Percentiles rank a stretch among this genome's conserved stretches.
Conservation (phyloP, 1,284 basidiomycete genomes). For the Athelia psychrophila region DNA sequence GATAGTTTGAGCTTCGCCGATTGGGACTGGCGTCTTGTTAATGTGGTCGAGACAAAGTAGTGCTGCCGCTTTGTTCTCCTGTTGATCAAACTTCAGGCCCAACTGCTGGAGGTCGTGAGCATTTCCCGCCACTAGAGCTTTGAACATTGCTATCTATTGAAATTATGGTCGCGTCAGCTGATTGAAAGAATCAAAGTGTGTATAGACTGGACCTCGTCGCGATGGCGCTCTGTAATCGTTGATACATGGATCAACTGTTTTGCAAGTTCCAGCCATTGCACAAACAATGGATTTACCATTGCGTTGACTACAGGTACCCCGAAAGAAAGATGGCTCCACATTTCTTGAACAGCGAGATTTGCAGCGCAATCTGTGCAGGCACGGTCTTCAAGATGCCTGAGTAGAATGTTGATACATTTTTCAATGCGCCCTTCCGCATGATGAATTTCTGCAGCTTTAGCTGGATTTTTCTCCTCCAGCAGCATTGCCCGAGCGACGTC, state of each 20-base stretch:
- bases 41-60: slow-evolving; percentile 41
- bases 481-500: slow-evolving; percentile 47
- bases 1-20: slow-evolving; percentile 11
- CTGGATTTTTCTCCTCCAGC: slow-evolving; percentile 36
- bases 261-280: slow-evolving; percentile 22
- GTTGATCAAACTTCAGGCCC: slow-evolving; percentile 19
- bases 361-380: slow-evolving; percentile 29
- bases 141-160: slow-evolving; percentile 39
- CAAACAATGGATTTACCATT: slow-evolving; percentile 9
- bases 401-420: slow-evolving; percentile 46
- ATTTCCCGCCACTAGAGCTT: slow-evolving; percentile 27
- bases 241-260: slow-evolving; percentile 12
- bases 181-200: neutral
- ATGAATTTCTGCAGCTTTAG: slow-evolving; percentile 59
- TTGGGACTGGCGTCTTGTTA: slow-evolving; percentile 18
- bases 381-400: slow-evolving; percentile 30
- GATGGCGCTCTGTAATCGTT: slow-evolving; percentile 11
- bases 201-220: slow-evolving; percentile 24
- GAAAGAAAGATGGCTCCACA: slow-evolving; percentile 32
- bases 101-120: slow-evolving; percentile 21
- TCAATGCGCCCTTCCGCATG: slow-evolving; percentile 44
- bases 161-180: neutral
- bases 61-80: slow-evolving; percentile 28
- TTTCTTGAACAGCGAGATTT: slow-evolving; percentile 23
- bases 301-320: slow-evolving; percentile 11